Evolutionary conservation across 305 asterid species (phyloP).

Genomic region (Petunia hybrid): DNA sequence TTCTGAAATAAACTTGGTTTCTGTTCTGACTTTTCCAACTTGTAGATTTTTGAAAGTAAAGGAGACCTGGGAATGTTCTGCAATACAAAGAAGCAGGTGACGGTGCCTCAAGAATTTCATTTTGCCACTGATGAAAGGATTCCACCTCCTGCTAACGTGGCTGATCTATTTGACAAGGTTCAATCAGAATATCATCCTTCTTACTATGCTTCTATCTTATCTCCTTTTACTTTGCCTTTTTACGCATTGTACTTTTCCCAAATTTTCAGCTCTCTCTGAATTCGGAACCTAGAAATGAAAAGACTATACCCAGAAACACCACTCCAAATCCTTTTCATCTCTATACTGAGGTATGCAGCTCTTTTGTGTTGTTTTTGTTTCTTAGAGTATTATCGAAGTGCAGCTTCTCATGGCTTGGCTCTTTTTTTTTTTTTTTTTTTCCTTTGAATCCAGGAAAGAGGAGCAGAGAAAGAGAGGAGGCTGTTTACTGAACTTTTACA

Average conservation of each 20-base stretch:
- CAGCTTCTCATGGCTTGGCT: conserved; percentile 3
- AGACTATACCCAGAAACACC: conserved; percentile 70
- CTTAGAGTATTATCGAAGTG: not conserved
- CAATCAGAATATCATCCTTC: not conserved
- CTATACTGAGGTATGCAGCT: conserved; percentile 68
- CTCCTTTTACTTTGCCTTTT: not conserved
- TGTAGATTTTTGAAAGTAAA: conserved; percentile 89
- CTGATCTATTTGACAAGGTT: conserved; percentile 85
- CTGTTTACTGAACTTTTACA: conserved; percentile 62
- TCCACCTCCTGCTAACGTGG: conserved; percentile 70
- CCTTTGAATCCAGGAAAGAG: conserved; percentile 71
- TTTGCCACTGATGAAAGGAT: conserved; percentile 85
- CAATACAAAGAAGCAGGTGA: conserved; percentile 78
- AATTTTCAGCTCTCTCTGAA: conserved; percentile 68
- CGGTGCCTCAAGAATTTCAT: conserved; percentile 85
- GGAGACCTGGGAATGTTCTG: conserved; percentile 86
- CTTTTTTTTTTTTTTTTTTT: not conserved
- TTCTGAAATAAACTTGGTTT: not conserved
- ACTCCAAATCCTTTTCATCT: conserved; percentile 82
- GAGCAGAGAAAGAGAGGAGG: conserved; percentile 78
- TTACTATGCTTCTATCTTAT: not conserved
- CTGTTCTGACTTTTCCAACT: conserved; percentile 15
- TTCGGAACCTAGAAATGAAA: conserved; percentile 71
- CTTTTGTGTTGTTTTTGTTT: not conserved
- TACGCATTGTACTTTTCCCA: not conserved